Base-by-base conservation (phyloP, 2,329 filamentous ascomycete genomes). In the Dothistroma pini region DNA sequence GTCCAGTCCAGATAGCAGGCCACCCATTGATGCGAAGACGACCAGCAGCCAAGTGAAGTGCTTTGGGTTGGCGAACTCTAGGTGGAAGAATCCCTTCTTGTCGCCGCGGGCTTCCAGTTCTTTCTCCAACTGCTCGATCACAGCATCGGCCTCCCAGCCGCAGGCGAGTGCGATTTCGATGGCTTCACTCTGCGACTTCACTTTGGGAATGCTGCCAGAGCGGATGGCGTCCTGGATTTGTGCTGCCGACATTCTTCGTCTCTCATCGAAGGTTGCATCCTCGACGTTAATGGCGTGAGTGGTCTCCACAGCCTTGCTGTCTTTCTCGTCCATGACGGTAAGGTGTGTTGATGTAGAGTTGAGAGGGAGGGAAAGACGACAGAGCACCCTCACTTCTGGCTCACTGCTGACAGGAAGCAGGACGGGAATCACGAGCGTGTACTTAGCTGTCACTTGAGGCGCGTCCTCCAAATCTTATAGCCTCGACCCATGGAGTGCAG, bases 11-110 rank as follows among this genome's bases (percentile, higher is more conserved):
- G 86, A 89, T 0, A 90, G 82, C 22, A 91, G 77, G 71, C 88
- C 88, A 54, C 88, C 88, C 86, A 90, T 89, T 16, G 85, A 88
- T n/a, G 88, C 88, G 67, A 90, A 90, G 0, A 81, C 84, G 50
- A 89, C 86, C 14, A 89, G 80, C 16, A 88, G 75, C 78, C 82
- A 88, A 29, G 87, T 90, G 72, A 89, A 91, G 69, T 85, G 75
- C 57, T 79, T 83, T 0, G 86, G 85, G 71, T 89, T 81, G 55
- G 79, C 79, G 75, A 89, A 86, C 38, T 83, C 75, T 49, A 88
- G 64, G 47, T 87, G 78, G 69, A 86, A 84, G 63, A 75, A 59
- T 6, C 76, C 74, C 61, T 73, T 75, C 68, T 75, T 75, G 63
- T 75, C 72, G 31, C 72, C 75, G 52, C 68, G 64, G 38, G 71